A percentile compares a stretch with the other conserved stretches of the same genome.
Evolutionary conservation across 768 basidiomycete genomes (phyloP).

Genomic region (Boletus rubroflammeus): DNA sequence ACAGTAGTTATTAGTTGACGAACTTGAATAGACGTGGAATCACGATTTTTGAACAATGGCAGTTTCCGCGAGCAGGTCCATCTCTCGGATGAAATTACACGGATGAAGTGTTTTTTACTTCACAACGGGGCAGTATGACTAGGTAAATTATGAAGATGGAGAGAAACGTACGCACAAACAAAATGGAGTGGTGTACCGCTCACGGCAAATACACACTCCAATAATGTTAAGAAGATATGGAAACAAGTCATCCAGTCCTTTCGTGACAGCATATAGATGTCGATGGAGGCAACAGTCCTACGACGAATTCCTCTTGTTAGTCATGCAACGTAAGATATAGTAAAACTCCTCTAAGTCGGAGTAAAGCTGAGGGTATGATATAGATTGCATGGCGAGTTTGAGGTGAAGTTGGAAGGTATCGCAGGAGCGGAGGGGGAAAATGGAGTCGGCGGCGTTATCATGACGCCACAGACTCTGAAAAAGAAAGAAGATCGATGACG

Average conservation of each 20-base stretch:
- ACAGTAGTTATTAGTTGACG: background rate
- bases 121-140: background rate
- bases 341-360: slow-evolving; percentile 12
- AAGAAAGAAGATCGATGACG: background rate
- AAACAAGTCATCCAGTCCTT: slow-evolving; percentile 20
- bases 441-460: background rate
- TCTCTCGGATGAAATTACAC: background rate
- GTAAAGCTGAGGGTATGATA: slow-evolving; percentile 4
- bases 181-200: slow-evolving; percentile 4
- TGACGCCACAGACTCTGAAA: slow-evolving; percentile 3
- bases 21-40: background rate
- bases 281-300: slow-evolving; percentile 18
- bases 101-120: too few species aligned
- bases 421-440: slow-evolving; percentile 9
- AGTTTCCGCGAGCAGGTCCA: background rate
- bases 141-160: background rate
- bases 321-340: slow-evolving; percentile 24
- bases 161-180: slow-evolving; percentile 20
- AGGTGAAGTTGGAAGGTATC: slow-evolving; percentile 19
- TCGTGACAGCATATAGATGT: slow-evolving; percentile 10
- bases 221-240: slow-evolving; percentile 26
- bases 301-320: slow-evolving; percentile 24
- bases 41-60: background rate
- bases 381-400: slow-evolving; percentile 1
- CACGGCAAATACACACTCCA: slow-evolving; percentile 9